A percentile compares a stretch with the other conserved stretches of the same genome.
Evolutionary conservation across 106 monocot genomes (phyloP).

Genomic region (Platanthera guangdongensis): DNA sequence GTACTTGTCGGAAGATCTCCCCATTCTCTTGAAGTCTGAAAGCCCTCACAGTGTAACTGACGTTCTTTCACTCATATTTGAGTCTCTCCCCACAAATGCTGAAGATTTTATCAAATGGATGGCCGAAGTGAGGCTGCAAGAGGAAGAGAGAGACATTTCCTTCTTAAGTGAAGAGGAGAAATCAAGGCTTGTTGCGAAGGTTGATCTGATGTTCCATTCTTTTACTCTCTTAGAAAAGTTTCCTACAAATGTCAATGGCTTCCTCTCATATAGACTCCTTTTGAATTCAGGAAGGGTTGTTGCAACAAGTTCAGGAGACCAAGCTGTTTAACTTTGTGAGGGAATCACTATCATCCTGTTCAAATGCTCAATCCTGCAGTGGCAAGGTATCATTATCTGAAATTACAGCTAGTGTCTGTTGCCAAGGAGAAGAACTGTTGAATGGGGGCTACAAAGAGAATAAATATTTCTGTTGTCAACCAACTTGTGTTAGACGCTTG

Average conservation of each 20-base stretch:
- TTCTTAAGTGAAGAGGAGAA: slow-evolving; percentile 72
- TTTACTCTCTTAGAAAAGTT: not conserved
- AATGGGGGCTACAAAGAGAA: slow-evolving; percentile 21
- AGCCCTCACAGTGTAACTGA: slow-evolving; percentile 30
- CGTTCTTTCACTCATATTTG: slow-evolving; percentile 48
- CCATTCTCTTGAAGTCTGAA: slow-evolving; percentile 45
- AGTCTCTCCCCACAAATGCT: slow-evolving; percentile 55
- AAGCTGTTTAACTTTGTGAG: slow-evolving; percentile 50
- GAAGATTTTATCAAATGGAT: slow-evolving; percentile 91
- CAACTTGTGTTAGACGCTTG: slow-evolving; percentile 48
- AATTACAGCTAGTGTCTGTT: slow-evolving; percentile 67
- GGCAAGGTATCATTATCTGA: slow-evolving; percentile 37
- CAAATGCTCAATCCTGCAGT: slow-evolving; percentile 14
- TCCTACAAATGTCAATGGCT: slow-evolving; percentile 1
- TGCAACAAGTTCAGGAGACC: slow-evolving; percentile 69
- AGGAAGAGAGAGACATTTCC: slow-evolving; percentile 42
- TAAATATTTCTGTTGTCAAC: slow-evolving; percentile 40
- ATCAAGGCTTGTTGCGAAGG: slow-evolving; percentile 74
- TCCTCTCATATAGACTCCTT: not conserved
- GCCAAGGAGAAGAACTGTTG: slow-evolving; percentile 65
- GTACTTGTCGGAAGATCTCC: slow-evolving; percentile 65
- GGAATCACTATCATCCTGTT: slow-evolving; percentile 39
- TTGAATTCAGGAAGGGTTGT: slow-evolving; percentile 55
- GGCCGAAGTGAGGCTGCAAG: slow-evolving; percentile 67
- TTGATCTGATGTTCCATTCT: slow-evolving; percentile 17